Evolutionary conservation across 441 rosid genomes (phyloP).

Genomic region (Corymbia calophylla): DNA sequence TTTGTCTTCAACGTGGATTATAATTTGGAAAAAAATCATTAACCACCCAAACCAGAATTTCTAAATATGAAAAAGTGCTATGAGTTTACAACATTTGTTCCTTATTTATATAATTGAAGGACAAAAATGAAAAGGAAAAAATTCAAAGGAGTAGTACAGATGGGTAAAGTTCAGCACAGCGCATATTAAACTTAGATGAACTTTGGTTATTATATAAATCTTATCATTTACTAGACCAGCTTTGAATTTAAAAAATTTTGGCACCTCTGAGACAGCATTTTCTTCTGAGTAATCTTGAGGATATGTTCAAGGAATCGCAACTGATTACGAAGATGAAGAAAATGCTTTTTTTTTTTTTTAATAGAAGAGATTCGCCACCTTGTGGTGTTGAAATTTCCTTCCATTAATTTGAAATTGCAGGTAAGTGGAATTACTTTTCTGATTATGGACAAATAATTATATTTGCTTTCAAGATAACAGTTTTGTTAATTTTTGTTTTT

Average conservation of each 20-base stretch:
- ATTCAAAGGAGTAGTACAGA: not conserved
- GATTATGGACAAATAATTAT: too few species aligned
- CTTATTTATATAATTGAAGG: not conserved
- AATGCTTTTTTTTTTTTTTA: too few species aligned
- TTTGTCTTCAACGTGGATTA: not conserved
- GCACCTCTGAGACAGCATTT: not conserved
- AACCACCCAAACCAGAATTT: not conserved
- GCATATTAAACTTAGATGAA: not conserved
- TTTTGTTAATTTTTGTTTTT: too few species aligned
- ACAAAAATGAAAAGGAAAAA: not conserved
- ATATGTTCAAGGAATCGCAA: not conserved
- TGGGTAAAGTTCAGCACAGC: not conserved
- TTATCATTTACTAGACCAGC: not conserved
- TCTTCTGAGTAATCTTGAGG: not conserved
- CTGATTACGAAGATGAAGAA: not conserved
- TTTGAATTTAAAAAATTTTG: not conserved
- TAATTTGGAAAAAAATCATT: not conserved
- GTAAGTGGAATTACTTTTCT: too few species aligned
- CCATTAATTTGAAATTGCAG: too few species aligned
- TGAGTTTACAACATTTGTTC: not conserved
- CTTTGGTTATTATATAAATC: not conserved
- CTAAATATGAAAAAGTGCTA: not conserved
- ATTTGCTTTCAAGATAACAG: too few species aligned
- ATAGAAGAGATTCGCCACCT: too few species aligned
- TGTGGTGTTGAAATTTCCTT: too few species aligned